Conservation (phyloP, 2,329 filamentous ascomycete genomes). For the Lachnellula hyalina region DNA sequence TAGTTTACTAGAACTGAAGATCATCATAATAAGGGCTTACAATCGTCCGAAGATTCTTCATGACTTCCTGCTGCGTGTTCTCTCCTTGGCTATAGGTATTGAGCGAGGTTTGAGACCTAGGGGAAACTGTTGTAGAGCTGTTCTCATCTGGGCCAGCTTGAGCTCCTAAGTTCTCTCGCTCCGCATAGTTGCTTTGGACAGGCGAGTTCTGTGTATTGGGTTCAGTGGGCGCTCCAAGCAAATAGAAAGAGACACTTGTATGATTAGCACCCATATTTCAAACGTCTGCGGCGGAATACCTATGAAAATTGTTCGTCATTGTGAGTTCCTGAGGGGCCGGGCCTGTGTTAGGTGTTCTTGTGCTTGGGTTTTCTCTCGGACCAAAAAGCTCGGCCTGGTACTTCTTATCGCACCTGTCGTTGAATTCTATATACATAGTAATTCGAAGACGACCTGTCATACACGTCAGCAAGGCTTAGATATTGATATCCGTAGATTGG, state of each 20-base stretch:
- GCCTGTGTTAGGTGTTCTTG: constrained; percentile 7
- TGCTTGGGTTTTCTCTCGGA: constrained; percentile 8
- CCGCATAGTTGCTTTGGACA: not conserved
- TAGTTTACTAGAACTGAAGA: not conserved
- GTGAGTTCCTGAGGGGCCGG: not conserved
- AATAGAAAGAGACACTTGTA: not conserved
- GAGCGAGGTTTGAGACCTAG: not conserved
- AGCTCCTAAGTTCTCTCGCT: not conserved
- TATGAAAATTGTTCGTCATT: constrained; percentile 12
- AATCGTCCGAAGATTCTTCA: constrained; percentile 3
- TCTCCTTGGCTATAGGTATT: constrained; percentile 1
- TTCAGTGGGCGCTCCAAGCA: not conserved
- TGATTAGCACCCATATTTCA: constrained; percentile 1
- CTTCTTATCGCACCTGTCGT: constrained; percentile 10
- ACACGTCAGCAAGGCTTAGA: not conserved
- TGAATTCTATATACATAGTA: constrained; percentile 17
- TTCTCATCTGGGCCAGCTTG: not conserved
- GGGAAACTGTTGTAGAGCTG: not conserved
- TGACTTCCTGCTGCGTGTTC: constrained; percentile 1
- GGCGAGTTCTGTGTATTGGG: not conserved
- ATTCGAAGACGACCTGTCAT: not conserved
- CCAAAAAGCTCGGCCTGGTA: constrained; percentile 19
- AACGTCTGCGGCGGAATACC: constrained; percentile 1
- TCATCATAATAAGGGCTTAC: not conserved
- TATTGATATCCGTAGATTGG: not conserved